Conservation (phyloP, 139 green algal genomes). For the Ettlia oleoabundans region DNA sequence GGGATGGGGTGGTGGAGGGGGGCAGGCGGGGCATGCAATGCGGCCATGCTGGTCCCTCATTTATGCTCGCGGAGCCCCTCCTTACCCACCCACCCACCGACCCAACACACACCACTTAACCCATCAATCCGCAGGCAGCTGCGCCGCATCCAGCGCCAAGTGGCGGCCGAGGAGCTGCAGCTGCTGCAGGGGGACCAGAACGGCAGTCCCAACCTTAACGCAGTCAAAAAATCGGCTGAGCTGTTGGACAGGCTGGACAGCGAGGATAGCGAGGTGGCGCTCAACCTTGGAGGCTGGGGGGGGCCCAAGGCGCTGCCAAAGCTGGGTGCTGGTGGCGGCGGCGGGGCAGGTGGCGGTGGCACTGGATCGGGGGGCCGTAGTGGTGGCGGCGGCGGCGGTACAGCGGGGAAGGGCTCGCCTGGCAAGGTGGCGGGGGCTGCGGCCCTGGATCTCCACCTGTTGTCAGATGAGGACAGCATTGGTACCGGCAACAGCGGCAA, state of each 20-base stretch:
- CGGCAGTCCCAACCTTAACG: constrained; percentile 41
- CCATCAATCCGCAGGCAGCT: too few species aligned
- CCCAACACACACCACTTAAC: too few species aligned
- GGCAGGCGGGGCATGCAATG: too few species aligned
- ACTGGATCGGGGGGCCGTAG: too few species aligned
- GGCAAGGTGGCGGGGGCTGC: neutral
- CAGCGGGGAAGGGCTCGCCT: too few species aligned
- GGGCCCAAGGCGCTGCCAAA: neutral
- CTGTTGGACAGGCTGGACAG: neutral
- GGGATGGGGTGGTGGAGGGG: too few species aligned
- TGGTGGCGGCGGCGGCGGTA: neutral
- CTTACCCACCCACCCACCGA: too few species aligned
- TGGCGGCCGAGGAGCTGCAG: constrained; percentile 78
- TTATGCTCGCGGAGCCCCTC: too few species aligned
- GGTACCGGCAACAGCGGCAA: neutral
- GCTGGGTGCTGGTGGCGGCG: neutral
- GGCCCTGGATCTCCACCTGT: neutral
- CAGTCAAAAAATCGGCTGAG: too few species aligned
- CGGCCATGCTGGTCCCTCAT: too few species aligned
- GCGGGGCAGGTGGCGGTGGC: neutral
- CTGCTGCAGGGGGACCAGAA: constrained; percentile 75
- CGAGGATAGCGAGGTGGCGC: constrained; percentile 19
- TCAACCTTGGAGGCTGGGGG: neutral
- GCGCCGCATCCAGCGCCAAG: constrained; percentile 80
- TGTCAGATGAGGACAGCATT: constrained; percentile 7